Conservation (phyloP, 768 basidiomycete genomes). For the Naematelia aurantialba region DNA sequence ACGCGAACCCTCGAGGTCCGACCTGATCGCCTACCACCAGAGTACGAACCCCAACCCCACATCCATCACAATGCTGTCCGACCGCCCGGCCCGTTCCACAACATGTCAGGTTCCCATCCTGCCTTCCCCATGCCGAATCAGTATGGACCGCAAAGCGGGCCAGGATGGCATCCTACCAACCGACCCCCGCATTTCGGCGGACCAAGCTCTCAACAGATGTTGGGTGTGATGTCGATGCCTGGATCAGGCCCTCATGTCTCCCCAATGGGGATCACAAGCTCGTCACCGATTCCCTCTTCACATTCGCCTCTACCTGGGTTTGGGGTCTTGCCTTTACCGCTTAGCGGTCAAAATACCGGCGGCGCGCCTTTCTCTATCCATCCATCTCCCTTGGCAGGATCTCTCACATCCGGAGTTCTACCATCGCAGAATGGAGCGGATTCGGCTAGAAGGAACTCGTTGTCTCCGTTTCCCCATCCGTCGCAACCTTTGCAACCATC, state of each 20-base stretch:
- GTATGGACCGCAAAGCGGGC: constrained; percentile 13
- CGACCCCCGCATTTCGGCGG: constrained; percentile 16
- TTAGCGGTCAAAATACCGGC: constrained; percentile 29
- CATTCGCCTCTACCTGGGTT: constrained; percentile 12
- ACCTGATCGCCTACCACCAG: constrained; percentile 72
- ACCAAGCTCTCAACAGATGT: constrained; percentile 15
- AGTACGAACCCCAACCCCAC: constrained; percentile 55
- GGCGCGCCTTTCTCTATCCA: constrained; percentile 8
- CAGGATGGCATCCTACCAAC: constrained; percentile 13
- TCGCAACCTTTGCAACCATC: constrained; percentile 6
- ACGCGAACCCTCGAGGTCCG: constrained; percentile 86
- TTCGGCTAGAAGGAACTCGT: not conserved
- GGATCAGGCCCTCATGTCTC: constrained; percentile 11
- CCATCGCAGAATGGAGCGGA: not conserved
- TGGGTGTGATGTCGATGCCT: constrained; percentile 9
- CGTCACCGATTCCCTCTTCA: constrained; percentile 20
- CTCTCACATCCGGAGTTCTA: constrained; percentile 19
- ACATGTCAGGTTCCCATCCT: constrained; percentile 19
- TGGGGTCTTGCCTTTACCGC: constrained; percentile 14
- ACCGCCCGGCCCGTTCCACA: constrained; percentile 16
- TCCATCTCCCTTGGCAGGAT: constrained; percentile 39
- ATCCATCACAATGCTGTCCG: constrained; percentile 11
- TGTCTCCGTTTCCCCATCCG: constrained; percentile 3
- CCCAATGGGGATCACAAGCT: constrained; percentile 14
- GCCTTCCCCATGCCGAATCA: constrained; percentile 21